These are phyloP conservation scores for Hamigera avellanea DNA, from an alignment of 495 filamentous ascomycete genomes.

Conservation along the genomic window DNA sequence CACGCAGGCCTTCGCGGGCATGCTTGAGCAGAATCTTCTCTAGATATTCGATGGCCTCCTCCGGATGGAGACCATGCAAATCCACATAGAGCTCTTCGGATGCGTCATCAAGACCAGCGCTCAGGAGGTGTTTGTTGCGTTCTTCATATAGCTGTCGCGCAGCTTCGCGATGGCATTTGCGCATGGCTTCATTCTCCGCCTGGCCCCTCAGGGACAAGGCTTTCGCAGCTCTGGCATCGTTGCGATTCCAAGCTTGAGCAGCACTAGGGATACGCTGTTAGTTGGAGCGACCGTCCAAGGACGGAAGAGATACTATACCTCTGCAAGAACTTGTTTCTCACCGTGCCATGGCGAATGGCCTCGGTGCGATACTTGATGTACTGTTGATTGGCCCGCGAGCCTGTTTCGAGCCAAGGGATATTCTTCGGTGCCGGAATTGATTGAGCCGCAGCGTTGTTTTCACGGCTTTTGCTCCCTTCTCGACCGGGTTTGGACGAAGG, in stretches of 20 bases:
- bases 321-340: conserved; percentile 94
- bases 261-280: conserved; percentile 45
- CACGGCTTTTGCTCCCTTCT: conserved; percentile 43
- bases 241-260: conserved; percentile 99
- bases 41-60: conserved; percentile 92
- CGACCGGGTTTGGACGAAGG: conserved; percentile 29
- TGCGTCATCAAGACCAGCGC: conserved; percentile 24
- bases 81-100: conserved; percentile 82
- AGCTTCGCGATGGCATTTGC: conserved; percentile 91
- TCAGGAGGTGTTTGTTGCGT: conserved; percentile 62
- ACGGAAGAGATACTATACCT: conserved; percentile 41
- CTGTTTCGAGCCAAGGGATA: conserved; percentile 95
- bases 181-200: conserved; percentile 93
- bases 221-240: conserved; percentile 92
- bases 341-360: conserved; percentile 90
- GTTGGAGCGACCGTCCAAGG: conserved; percentile 10
- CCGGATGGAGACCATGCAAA: conserved; percentile 90
- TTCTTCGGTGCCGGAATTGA: conserved; percentile 81
- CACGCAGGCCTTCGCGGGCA: conserved; percentile 48
- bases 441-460: conserved; percentile 69
- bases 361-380: conserved; percentile 91
- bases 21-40: conserved; percentile 80
- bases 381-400: conserved; percentile 77
- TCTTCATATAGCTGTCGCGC: conserved; percentile 88
- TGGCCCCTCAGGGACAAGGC: conserved; percentile 88